phyloP scores from a whole-genome alignment of 805 yeast species.

The Candida xyloterini region DNA sequence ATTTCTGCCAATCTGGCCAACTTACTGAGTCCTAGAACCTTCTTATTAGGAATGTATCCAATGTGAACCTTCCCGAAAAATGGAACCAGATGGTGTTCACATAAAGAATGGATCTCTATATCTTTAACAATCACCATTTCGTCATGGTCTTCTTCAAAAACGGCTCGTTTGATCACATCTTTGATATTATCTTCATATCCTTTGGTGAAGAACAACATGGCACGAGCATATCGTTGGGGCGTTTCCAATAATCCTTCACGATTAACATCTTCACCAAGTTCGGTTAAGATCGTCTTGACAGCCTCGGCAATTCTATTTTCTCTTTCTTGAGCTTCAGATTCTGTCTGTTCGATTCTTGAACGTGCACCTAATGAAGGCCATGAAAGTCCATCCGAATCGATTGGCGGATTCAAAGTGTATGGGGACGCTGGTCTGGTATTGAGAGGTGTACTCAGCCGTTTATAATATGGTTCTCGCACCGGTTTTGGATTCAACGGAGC shows the following conservation, averaged over 20 bases:
- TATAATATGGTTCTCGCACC: constrained; percentile 34
- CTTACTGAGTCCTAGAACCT: constrained; percentile 89
- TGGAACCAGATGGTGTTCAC: constrained; percentile 98
- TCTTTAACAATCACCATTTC: constrained; percentile 98
- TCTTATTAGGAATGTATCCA: constrained; percentile 94
- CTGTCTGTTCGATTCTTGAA: constrained; percentile 63
- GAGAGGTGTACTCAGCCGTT: constrained; percentile 51
- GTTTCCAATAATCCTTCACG: constrained; percentile 92
- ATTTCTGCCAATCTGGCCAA: constrained; percentile 95
- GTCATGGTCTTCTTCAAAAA: constrained; percentile 96
- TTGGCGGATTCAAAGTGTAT: constrained; percentile 77
- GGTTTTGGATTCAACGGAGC: constrained; percentile 30
- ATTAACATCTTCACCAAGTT: constrained; percentile 85
- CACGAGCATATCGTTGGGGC: constrained; percentile 94
- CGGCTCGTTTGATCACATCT: constrained; percentile 91
- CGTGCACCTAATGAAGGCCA: constrained; percentile 94
- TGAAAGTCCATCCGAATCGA: constrained; percentile 85
- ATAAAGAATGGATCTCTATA: constrained; percentile 85
- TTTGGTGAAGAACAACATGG: constrained; percentile 92
- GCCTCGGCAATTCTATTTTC: constrained; percentile 81
- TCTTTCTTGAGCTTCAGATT: constrained; percentile 62
- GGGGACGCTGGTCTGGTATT: constrained; percentile 81
- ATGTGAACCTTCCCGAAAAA: constrained; percentile 96
- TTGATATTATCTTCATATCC: constrained; percentile 94
- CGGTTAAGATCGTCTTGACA: constrained; percentile 69